Evolutionary conservation across 2,329 filamentous ascomycete species (phyloP).

Genomic region (Leptographium procerum): DNA sequence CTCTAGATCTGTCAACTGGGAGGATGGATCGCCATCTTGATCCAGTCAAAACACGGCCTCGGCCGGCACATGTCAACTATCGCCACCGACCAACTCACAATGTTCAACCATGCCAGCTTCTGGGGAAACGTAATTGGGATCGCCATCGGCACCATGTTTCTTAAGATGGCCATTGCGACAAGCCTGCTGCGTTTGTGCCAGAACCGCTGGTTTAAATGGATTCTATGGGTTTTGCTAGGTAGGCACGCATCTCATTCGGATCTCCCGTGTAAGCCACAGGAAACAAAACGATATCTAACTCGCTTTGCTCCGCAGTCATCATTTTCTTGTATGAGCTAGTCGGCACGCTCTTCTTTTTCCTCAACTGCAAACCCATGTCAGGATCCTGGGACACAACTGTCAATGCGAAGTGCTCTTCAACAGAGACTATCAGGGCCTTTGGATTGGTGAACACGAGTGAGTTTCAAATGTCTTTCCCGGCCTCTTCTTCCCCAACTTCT

Average conservation of each 20-base stretch:
- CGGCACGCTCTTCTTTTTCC: conserved; percentile 14
- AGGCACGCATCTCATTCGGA: neutral
- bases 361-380: conserved; percentile 15
- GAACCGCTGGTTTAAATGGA: conserved; percentile 16
- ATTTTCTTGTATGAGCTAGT: conserved; percentile 11
- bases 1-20: conserved; percentile 17
- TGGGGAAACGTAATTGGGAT: conserved; percentile 35
- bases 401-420: conserved; percentile 10
- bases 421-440: conserved; percentile 20
- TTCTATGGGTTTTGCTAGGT: conserved; percentile 16
- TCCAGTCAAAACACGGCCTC: conserved; percentile 31
- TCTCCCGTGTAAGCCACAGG: too few species aligned
- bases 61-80: conserved; percentile 32
- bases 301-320: neutral
- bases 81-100: conserved; percentile 18
- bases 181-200: conserved; percentile 13
- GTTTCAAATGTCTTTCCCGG: neutral
- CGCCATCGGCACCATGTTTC: conserved; percentile 10
- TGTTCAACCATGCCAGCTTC: conserved; percentile 30
- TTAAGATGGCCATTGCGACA: conserved; percentile 14
- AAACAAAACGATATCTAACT: neutral
- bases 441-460: conserved; percentile 24
- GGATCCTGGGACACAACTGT: conserved; percentile 14
- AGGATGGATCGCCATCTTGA: conserved; percentile 25
- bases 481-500: neutral